Base-by-base conservation (phyloP, 768 basidiomycete species). In the Trametes punicea region DNA sequence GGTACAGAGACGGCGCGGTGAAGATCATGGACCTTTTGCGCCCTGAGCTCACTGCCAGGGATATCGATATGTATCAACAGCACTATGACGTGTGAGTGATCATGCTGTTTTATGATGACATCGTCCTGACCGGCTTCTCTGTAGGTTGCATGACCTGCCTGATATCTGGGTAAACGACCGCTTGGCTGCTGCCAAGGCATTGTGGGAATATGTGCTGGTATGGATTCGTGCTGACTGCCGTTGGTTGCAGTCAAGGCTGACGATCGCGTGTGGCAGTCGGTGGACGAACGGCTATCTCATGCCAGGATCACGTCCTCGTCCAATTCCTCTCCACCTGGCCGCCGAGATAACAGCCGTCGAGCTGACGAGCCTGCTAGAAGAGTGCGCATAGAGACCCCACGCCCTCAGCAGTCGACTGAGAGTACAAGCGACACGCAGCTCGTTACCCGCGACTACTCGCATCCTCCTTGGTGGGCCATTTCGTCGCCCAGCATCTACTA, bases 1-100 rank as follows among this genome's bases (percentile, higher is more conserved):
- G 55, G 25, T 57, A 57, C 44, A 13, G 50, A 25, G 49, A 51
- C 21, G 56, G 56, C 15, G 56, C 56, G 4, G 27, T 51, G 18
- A 45, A 40, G 44, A 51, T 57, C 34, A 46, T 57, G 44, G 49
- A 46, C 34, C 26, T 57, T 11, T 44, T 57, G 4, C 34, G 44
- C 3, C 33, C 44, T 6, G 46, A 48, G 26, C 27, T 51, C 26
- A 20, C 33, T 16, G n/a, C 41, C 25, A 16, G 13, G 3, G 46
- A 57, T 16, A 39, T 46, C 6, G 20, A 13, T 4, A 10, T 25
- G 11, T 57, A 46, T 31, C 41, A 57, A 20, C 13, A 16, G n/a
- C 33, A 33, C 27, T 51, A 57, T 29, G 21, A 57, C 9, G 18
- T 16, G 56, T 57, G 36, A 6, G 55, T 39, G 5, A 15, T 10